Percentiles rank a stretch among this genome's conserved stretches.
phyloP scores from a whole-genome alignment of 768 basidiomycete species.

The Rhodotorula taiwanensis region DNA sequence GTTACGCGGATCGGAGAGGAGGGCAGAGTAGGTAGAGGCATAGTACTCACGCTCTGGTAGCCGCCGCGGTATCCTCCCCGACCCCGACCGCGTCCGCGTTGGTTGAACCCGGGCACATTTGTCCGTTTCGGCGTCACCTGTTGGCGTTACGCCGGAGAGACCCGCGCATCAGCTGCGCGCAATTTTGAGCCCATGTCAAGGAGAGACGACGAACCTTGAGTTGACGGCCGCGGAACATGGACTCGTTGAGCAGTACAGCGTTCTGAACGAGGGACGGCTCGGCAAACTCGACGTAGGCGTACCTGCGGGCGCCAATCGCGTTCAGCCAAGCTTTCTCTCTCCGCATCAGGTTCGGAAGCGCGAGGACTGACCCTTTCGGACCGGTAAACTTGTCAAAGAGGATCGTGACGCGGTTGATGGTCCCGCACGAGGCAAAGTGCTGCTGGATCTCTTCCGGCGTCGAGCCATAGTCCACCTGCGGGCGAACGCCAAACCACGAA shows the following conservation, averaged over 20 bases:
- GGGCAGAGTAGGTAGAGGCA: neutral
- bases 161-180: neutral
- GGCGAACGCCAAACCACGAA: neutral
- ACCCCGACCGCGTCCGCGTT: slow-evolving; percentile 60
- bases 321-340: neutral
- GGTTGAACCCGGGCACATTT: slow-evolving; percentile 84
- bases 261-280: slow-evolving; percentile 85
- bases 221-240: slow-evolving; percentile 84
- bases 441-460: slow-evolving; percentile 97
- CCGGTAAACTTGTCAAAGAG: slow-evolving; percentile 99
- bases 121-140: slow-evolving; percentile 96
- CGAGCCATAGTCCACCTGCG: slow-evolving; percentile 89
- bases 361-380: slow-evolving; percentile 74
- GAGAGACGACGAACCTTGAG: slow-evolving; percentile 68
- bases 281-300: slow-evolving; percentile 97
- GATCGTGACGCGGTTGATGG: slow-evolving; percentile 97
- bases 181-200: slow-evolving; percentile 7
- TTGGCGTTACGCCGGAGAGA: too few relatives aligned
- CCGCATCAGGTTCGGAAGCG: neutral
- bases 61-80: slow-evolving; percentile 37
- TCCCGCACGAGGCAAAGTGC: slow-evolving; percentile 95
- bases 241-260: slow-evolving; percentile 88
- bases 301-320: slow-evolving; percentile 51
- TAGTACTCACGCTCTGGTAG: slow-evolving; percentile 26
- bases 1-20: neutral